Evolutionary conservation across 176 grass and related monocot genomes (phyloP), one percentile per base, ranked within the genome.

Genomic region (Thalia dealbata): DNA sequence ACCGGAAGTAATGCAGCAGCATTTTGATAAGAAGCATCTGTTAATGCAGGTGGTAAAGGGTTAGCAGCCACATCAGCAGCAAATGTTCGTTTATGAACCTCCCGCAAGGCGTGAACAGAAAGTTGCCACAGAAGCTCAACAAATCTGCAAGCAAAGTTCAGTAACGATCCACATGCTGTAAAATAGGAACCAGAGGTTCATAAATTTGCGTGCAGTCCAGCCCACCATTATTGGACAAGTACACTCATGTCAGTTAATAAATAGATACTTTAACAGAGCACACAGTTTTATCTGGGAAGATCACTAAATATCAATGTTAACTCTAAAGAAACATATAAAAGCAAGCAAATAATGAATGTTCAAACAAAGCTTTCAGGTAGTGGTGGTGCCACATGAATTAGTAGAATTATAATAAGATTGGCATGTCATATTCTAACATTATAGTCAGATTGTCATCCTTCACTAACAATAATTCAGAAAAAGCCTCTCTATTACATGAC

Each of bases 101-200:
- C 95, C 70, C 95, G 90, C 83, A 99, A 82, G 71, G 90, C 86
- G 79, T 99, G 90, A 72, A 95, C 95, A 48, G 95, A 99, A 67
- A 99, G 90, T 81, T 99, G 95, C 95, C 95, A 99, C 64, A 99
- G 85, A 81, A 99, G 95, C 85, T 99, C 95, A 61, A 99, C 90
- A 87, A 99, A 99, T 82, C 95, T 99, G 90, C 79, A 85, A 56
- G n/a, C 26, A 56, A 50, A 55, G 68, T 46, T 58, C 58, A 32
- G 2, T 22, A 68, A 68, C 22, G 19, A 7, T 14, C 7, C 19
- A 64, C 25, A 68, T 35, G 38, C 44, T 22, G 4, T 68, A 43
- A 43, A 45, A 12, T 43, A 43, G 35, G 7, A 19, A 14, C 2
- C 38, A 68, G n/a, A 27, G 27, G n/a, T 3, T 68, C 65, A 44